phyloP scores from a whole-genome alignment of 2,329 filamentous ascomycete species.

The Neofusicoccum ribis region DNA sequence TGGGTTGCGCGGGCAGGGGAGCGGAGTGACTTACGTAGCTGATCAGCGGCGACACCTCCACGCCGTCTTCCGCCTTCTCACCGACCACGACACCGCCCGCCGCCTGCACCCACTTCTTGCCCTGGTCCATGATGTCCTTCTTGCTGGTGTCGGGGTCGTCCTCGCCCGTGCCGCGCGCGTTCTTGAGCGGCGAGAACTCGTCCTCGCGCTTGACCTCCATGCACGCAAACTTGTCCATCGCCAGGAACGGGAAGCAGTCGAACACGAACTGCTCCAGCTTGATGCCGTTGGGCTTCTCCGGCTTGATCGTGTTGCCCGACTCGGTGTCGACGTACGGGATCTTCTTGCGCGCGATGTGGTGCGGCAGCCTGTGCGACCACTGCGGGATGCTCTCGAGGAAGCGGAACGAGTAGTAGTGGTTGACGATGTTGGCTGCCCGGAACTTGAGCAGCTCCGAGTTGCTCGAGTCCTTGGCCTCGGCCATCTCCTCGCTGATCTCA shows the following conservation, averaged over 20 bases:
- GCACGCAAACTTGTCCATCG: conserved; percentile 86
- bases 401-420: conserved; percentile 97
- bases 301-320: conserved; percentile 80
- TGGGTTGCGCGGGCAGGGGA: background rate
- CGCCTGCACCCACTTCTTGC: conserved; percentile 78
- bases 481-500: conserved; percentile 87
- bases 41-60: conserved; percentile 89
- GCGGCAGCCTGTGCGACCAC: conserved; percentile 83
- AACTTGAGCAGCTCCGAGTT: conserved; percentile 85
- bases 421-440: conserved; percentile 98
- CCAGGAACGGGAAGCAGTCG: conserved; percentile 90
- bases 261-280: conserved; percentile 99
- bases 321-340: conserved; percentile 80
- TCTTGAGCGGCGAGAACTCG: conserved; percentile 98
- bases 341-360: conserved; percentile 98
- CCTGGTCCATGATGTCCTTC: conserved; percentile 85
- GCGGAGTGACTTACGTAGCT: conserved; percentile 76
- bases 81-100: conserved; percentile 75
- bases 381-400: conserved; percentile 89
- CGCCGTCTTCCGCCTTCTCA: conserved; percentile 62
- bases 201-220: conserved; percentile 96
- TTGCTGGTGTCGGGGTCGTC: conserved; percentile 94
- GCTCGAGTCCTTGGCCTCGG: conserved; percentile 82
- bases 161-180: conserved; percentile 73
- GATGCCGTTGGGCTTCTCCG: conserved; percentile 93